phyloP scores from a whole-genome alignment of 1,284 basidiomycete species.

The Ganoderma multipileum region DNA sequence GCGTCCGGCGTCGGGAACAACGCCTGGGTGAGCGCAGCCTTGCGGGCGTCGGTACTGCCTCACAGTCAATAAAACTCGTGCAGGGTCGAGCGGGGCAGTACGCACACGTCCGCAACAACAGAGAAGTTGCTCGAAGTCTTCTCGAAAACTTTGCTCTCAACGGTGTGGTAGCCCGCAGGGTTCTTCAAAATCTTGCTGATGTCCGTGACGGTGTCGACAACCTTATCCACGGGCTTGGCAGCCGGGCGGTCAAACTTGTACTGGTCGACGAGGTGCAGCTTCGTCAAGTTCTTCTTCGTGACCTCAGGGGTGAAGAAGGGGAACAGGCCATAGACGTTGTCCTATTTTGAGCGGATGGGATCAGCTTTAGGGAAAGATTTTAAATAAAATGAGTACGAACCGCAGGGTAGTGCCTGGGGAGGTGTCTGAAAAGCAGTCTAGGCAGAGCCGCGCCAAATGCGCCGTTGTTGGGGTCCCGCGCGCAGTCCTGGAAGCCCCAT shows the following conservation, averaged over 20 bases:
- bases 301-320: slow-evolving; percentile 78
- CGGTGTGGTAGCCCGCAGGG: slow-evolving; percentile 44
- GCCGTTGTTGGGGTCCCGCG: slow-evolving; percentile 67
- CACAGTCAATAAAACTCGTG: neutral
- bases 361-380: slow-evolving; percentile 55
- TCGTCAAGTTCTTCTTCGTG: slow-evolving; percentile 65
- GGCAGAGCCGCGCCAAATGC: slow-evolving; percentile 77
- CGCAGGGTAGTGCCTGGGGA: slow-evolving; percentile 73
- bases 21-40: slow-evolving; percentile 29
- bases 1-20: slow-evolving; percentile 32
- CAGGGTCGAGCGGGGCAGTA: slow-evolving; percentile 10
- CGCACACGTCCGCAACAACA: slow-evolving; percentile 24
- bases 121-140: slow-evolving; percentile 25
- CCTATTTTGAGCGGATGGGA: slow-evolving; percentile 51
- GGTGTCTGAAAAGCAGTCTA: slow-evolving; percentile 72
- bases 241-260: slow-evolving; percentile 64
- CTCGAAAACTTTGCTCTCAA: slow-evolving; percentile 23
- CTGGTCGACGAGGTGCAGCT: slow-evolving; percentile 57
- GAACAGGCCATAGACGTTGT: slow-evolving; percentile 82
- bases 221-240: slow-evolving; percentile 41
- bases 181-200: slow-evolving; percentile 51
- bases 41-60: slow-evolving; percentile 19
- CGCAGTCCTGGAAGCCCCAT: slow-evolving; percentile 80
- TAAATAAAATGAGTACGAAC: slow-evolving; percentile 71
- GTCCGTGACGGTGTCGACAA: slow-evolving; percentile 50